Base-by-base conservation (phyloP, 805 yeast species). In the Metschnikowia reukaufii region DNA sequence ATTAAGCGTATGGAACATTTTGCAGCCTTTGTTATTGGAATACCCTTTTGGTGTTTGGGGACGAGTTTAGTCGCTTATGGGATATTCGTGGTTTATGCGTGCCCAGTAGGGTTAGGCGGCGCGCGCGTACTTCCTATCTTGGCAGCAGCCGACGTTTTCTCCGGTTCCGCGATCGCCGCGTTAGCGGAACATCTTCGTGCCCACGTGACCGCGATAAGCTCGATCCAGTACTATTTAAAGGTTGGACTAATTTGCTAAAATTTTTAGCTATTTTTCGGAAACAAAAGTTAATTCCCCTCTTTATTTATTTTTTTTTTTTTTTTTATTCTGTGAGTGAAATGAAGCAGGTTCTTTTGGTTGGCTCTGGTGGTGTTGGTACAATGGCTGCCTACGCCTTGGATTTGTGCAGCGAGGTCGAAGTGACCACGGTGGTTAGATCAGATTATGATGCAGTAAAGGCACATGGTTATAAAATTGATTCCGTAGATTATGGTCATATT, bases 311-410 rank as follows among this genome's bases (percentile, higher is more conserved):
- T 42, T 15, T 21, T 6, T 33, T 4, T 33, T 17, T 16, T 15
- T 10, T 4, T 18, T 30, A 23, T 33, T 42, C 19, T 13, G 8
- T 12, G 30, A 31, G 15, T 12, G 7, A 3, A 18, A 45, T 41
- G 45, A 40, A 40, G n/a, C 3, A 25, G 6, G 39, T 83, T 15
- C 69, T 88, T 10, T 68, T 88, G 9, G 76, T 88, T 33, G 96
- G 96, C 9, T 77, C 88, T 36, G 96, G 96, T 13, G 96, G 96
- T 32, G 94, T 88, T 9, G 96, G 96, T 31, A 76, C 88, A 15
- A 78, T 88, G 29, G 83, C 85, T 2, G 88, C 95, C 0, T 74
- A 83, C 41, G 79, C 86, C 0, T 69, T 88, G 27, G 73, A 71
- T 54, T n/a, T 19, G 19, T 39, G 48, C 21, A 79, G 76, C 0